A percentile compares a stretch with the other conserved stretches of the same genome.
These are phyloP conservation scores for Dillenia suffruticosa DNA, from an alignment of 164 flowering plant genomes.

Conservation along the genomic window DNA sequence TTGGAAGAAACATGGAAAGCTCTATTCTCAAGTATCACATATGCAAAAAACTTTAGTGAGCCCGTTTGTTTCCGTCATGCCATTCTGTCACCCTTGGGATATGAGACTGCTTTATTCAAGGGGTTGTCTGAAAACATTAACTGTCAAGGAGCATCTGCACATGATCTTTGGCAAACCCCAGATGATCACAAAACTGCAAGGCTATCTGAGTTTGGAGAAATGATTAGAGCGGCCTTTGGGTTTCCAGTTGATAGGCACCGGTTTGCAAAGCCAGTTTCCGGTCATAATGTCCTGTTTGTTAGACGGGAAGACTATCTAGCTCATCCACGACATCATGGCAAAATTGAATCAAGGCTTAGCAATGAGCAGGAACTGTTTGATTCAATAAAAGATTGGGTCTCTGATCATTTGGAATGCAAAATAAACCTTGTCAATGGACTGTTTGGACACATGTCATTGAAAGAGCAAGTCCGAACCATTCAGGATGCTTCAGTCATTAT, in stretches of 20 bases:
- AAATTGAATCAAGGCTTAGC: conserved; percentile 76
- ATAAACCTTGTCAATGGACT: conserved; percentile 76
- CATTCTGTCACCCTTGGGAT: conserved; percentile 80
- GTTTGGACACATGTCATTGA: conserved; percentile 94
- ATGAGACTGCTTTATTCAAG: conserved; percentile 82
- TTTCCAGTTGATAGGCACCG: conserved; percentile 47
- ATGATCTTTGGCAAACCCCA: conserved; percentile 66
- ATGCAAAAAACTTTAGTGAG: conserved; percentile 76
- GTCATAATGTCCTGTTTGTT: conserved; percentile 72
- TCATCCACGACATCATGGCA: conserved; percentile 92
- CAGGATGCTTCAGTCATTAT: conserved; percentile 90
- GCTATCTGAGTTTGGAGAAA: conserved; percentile 94
- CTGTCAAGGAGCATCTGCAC: conserved; percentile 71
- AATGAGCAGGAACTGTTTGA: conserved; percentile 91
- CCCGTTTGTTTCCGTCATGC: conserved; percentile 92
- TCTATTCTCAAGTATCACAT: conserved; percentile 73
- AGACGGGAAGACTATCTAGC: conserved; percentile 95
- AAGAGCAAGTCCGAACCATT: conserved; percentile 83
- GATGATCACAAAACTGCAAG: conserved; percentile 70
- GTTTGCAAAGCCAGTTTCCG: conserved; percentile 25
- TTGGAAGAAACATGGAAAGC: conserved; percentile 93
- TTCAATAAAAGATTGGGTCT: conserved; percentile 55
- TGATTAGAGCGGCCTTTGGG: conserved; percentile 80
- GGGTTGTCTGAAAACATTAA: conserved; percentile 60
- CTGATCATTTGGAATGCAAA: conserved; percentile 40